These are phyloP conservation scores for Cenchrus fungigraminus DNA, from an alignment of 176 grass and related monocot species.

Conservation along the genomic window DNA sequence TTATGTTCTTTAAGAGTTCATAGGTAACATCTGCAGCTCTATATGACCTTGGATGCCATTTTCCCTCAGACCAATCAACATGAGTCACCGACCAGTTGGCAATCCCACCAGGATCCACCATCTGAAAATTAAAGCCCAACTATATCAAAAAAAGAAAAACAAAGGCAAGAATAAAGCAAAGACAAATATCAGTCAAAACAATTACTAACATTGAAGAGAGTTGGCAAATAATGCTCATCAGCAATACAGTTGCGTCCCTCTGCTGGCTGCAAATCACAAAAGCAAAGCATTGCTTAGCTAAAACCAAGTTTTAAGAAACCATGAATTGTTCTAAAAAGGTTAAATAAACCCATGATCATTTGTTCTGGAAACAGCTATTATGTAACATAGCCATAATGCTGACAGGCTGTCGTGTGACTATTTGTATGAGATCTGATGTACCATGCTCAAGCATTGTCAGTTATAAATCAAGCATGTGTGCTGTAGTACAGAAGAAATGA, in stretches of 20 bases:
- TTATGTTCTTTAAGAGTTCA: constrained; percentile 86
- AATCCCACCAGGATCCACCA: constrained; percentile 91
- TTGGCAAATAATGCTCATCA: constrained; percentile 99
- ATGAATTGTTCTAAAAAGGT: background rate
- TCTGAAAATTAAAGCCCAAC: constrained; percentile 55
- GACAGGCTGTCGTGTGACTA: constrained; percentile 15
- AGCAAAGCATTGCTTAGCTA: constrained; percentile 30
- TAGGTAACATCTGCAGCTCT: constrained; percentile 81
- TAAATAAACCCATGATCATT: constrained; percentile 23
- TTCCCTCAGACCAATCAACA: constrained; percentile 99
- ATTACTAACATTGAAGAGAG: constrained; percentile 84
- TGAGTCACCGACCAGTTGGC: constrained; percentile 97
- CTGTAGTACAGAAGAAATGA: constrained; percentile 17
- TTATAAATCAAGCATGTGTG: constrained; percentile 5
- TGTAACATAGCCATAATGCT: constrained; percentile 18
- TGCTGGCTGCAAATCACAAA: constrained; percentile 79
- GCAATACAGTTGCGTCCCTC: constrained; percentile 95
- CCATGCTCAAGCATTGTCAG: background rate
- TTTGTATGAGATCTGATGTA: constrained; percentile 32
- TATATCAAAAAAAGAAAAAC: constrained; percentile 25
- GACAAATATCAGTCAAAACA: constrained; percentile 31
- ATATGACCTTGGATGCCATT: constrained; percentile 98
- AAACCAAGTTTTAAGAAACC: background rate
- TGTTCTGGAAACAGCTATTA: constrained; percentile 1
- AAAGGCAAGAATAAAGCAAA: background rate